These are phyloP conservation scores for Collariella sp. DNA, from an alignment of 495 filamentous ascomycete species.

Conservation along the genomic window DNA sequence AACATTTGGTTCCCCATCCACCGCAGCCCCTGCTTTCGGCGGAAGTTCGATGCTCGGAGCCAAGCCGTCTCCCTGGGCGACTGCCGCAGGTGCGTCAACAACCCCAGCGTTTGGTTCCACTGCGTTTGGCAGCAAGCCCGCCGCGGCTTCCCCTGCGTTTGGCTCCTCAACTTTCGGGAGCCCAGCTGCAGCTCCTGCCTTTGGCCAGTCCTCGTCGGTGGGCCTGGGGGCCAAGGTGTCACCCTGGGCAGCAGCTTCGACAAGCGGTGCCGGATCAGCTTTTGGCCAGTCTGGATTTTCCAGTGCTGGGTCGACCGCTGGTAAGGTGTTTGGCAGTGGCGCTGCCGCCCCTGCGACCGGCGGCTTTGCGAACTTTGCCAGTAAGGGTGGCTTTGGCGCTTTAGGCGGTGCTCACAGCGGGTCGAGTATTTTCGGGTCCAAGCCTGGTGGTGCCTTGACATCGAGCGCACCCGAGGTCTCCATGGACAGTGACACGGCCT, in stretches of 20 bases:
- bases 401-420: constrained; percentile 31
- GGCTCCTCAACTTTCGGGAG: constrained; percentile 31
- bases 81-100: constrained; percentile 19
- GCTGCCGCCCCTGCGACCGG: constrained; percentile 23
- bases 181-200: constrained; percentile 36
- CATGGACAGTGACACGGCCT: constrained; percentile 36
- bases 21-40: constrained; percentile 29
- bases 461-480: constrained; percentile 29
- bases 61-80: constrained; percentile 36
- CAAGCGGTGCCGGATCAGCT: constrained; percentile 22
- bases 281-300: constrained; percentile 37
- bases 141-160: constrained; percentile 25
- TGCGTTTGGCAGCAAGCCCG: constrained; percentile 32
- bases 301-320: constrained; percentile 8
- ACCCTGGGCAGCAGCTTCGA: constrained; percentile 34
- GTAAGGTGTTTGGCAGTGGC: constrained; percentile 31
- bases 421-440: constrained; percentile 44
- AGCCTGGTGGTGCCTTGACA: constrained; percentile 34
- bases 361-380: constrained; percentile 55
- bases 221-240: constrained; percentile 30
- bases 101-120: constrained; percentile 34
- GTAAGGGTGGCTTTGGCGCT: constrained; percentile 48
- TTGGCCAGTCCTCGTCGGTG: constrained; percentile 42
- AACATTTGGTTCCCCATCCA: constrained; percentile 28
- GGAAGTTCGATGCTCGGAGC: constrained; percentile 31